Conservation (phyloP, 192 early-diverging fungal genomes). For the Phlyctochytrium planicorne region DNA sequence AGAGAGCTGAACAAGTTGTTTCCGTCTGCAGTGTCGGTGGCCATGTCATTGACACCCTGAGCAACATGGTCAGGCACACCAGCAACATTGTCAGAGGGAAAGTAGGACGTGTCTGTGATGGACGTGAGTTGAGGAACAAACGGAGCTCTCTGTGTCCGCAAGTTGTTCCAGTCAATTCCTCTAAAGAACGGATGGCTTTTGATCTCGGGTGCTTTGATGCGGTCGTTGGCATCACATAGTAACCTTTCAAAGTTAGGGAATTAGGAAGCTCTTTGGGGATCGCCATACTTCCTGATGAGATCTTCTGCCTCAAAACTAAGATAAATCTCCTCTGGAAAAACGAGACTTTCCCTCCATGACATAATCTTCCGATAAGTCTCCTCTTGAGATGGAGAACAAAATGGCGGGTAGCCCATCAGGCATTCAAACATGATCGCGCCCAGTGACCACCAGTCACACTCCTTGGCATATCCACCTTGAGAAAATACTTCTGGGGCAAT, state of each 20-base stretch:
- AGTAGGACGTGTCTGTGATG: conserved; percentile 98
- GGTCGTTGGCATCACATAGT: conserved; percentile 81
- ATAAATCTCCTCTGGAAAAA: conserved; percentile 91
- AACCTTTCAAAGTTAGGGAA: conserved; percentile 32
- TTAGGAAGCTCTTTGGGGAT: neutral
- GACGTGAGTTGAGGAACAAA: conserved; percentile 87
- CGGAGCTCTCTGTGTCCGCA: conserved; percentile 82
- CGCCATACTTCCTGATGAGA: conserved; percentile 75
- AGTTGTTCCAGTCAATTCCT: conserved; percentile 85
- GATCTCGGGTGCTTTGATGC: conserved; percentile 85
- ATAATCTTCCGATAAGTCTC: conserved; percentile 99
- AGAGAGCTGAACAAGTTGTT: conserved; percentile 77
- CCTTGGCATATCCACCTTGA: conserved; percentile 82
- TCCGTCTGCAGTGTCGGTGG: conserved; percentile 59
- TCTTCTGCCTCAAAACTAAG: conserved; percentile 90
- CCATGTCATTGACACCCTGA: conserved; percentile 62
- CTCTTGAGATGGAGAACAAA: conserved; percentile 91
- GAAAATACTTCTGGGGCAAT: conserved; percentile 83
- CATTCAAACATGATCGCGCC: conserved; percentile 99
- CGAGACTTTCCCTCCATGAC: conserved; percentile 88
- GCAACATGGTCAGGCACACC: conserved; percentile 44
- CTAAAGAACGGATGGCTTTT: conserved; percentile 93
- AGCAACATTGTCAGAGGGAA: conserved; percentile 87
- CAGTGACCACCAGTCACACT: conserved; percentile 99
- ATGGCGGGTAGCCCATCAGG: conserved; percentile 96